Conservation (phyloP, 257 asterid genomes). For the Solanum lycopersicoides region DNA sequence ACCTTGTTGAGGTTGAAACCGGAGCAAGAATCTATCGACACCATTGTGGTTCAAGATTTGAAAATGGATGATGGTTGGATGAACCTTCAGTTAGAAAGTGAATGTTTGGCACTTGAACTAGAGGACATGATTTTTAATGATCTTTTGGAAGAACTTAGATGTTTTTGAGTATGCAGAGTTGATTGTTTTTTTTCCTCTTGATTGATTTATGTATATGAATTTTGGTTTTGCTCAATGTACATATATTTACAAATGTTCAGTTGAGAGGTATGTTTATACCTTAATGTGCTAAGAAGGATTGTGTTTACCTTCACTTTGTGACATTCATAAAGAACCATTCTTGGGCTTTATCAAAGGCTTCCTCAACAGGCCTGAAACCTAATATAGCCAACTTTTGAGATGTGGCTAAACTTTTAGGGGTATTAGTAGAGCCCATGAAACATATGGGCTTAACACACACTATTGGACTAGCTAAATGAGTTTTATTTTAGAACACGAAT, state of each 20-base stretch:
- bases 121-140: slow-evolving; percentile 59
- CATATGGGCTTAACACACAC: neutral
- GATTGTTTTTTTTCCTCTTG: neutral
- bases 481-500: no score
- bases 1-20: slow-evolving; percentile 17
- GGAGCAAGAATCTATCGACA: slow-evolving; percentile 36
- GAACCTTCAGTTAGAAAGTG: slow-evolving; percentile 70
- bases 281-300: neutral
- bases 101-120: slow-evolving; percentile 42
- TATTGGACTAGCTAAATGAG: neutral
- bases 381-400: neutral
- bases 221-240: neutral
- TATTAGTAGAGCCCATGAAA: neutral
- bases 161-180: slow-evolving; percentile 6
- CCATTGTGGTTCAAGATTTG: slow-evolving; percentile 34
- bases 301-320: neutral
- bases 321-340: neutral
- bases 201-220: slow-evolving; percentile 4
- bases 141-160: slow-evolving; percentile 44
- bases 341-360: neutral
- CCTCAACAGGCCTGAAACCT: neutral
- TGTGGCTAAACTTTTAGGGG: neutral
- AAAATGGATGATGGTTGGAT: slow-evolving; percentile 55
- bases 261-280: neutral
- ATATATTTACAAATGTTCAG: neutral